Evolutionary conservation across 192 early-diverging fungal species (phyloP).

Genomic region (Linnemannia hyalina): DNA sequence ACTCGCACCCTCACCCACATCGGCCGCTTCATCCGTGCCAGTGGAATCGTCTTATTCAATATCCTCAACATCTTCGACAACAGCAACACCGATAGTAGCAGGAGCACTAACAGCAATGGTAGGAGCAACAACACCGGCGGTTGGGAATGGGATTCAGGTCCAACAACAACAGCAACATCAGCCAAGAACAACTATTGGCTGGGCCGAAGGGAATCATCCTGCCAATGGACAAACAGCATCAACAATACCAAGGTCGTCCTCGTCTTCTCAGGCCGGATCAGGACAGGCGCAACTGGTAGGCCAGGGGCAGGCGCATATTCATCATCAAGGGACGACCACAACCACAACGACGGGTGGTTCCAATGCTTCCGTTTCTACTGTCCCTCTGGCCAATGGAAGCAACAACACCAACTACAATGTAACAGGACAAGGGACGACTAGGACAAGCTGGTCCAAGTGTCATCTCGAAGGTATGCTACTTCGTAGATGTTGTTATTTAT

Average conservation of each 20-base stretch:
- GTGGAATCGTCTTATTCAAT: background rate
- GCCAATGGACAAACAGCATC: background rate
- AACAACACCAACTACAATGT: background rate
- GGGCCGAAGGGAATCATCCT: conserved; percentile 9
- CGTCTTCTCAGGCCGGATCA: background rate
- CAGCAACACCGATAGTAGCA: background rate
- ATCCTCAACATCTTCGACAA: conserved; percentile 3
- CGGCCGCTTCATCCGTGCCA: background rate
- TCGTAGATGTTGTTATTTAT: background rate
- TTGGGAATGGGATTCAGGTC: background rate
- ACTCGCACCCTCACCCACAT: background rate
- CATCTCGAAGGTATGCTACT: conserved; percentile 44
- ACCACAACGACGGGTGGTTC: background rate
- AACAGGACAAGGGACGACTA: background rate
- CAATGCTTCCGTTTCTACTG: background rate
- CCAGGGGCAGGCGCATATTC: background rate
- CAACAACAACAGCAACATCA: conserved; percentile 11
- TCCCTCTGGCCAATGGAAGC: background rate
- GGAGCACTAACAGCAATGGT: background rate
- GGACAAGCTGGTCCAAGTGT: conserved; percentile 20
- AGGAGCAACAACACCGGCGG: background rate
- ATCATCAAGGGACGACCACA: background rate
- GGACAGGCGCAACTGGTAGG: conserved; percentile 1
- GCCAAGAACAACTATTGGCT: background rate
- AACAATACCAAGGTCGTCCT: background rate